These are phyloP conservation scores for Coccomyxa subellipsoidea DNA, from an alignment of 163 green algal species.

Conservation along the genomic window DNA sequence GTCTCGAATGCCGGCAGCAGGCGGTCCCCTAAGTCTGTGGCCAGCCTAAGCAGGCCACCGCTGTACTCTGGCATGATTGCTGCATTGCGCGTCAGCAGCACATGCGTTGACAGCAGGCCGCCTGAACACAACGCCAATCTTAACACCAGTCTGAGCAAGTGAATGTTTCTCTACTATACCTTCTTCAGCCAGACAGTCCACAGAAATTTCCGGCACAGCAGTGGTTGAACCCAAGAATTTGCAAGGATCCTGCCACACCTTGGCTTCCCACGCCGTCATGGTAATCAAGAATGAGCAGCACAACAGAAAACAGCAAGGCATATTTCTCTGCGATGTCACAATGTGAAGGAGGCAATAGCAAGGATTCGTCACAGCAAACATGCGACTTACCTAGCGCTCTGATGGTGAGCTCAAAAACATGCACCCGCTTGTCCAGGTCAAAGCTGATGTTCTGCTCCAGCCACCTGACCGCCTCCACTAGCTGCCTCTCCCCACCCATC, in stretches of 20 bases:
- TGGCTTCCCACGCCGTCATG: too few relatives aligned
- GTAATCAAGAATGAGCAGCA: too few relatives aligned
- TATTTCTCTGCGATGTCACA: too few relatives aligned
- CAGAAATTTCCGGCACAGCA: too few relatives aligned
- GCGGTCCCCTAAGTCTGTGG: slow-evolving; percentile 68
- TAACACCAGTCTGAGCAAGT: neutral
- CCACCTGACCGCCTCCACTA: slow-evolving; percentile 37
- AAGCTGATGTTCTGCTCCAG: slow-evolving; percentile 34
- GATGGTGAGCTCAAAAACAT: slow-evolving; percentile 94
- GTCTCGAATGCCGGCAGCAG: slow-evolving; percentile 91
- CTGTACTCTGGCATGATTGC: slow-evolving; percentile 52
- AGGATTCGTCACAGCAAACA: neutral
- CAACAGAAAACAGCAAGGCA: too few relatives aligned
- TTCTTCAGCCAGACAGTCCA: neutral
- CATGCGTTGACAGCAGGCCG: slow-evolving; percentile 77
- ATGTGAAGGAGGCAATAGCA: neutral
- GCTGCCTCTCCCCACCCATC: slow-evolving; percentile 19
- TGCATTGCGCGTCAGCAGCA: slow-evolving; percentile 48
- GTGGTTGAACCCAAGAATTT: too few relatives aligned
- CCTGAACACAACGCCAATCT: slow-evolving; percentile 7
- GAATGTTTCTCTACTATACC: too few relatives aligned
- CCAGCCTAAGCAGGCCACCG: slow-evolving; percentile 66
- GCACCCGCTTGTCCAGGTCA: slow-evolving; percentile 56
- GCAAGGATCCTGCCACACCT: too few relatives aligned
- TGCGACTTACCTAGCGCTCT: slow-evolving; percentile 63